Base-by-base conservation (phyloP, 129 eudicot genomes). In the Artemisia annua region DNA sequence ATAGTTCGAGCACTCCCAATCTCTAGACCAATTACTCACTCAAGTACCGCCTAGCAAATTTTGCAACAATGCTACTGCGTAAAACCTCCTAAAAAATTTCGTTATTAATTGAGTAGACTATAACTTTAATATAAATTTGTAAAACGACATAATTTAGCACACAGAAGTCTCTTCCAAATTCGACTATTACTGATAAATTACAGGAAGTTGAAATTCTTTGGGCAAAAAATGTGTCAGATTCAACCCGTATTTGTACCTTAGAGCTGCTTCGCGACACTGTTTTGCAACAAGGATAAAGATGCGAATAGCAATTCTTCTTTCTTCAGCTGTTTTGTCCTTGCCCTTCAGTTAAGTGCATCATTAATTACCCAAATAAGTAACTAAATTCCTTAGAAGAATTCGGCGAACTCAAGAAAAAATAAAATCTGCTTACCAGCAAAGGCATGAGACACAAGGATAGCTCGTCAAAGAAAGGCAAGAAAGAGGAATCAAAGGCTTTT, bases 201-300 rank as follows among this genome's bases (percentile, higher is more conserved):
- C 39, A 32, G 39, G 39, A 32, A 32, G 39, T 32, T 3, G 39
- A 32, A 32, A 32, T 32, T 32, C 0, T 32, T 4, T 32, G 39
- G 39, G 39, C 39, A 32, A 3, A 32, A 32, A 3, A 32, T 32
- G 7, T 32, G 39, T 32, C 39, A 3, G 28, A 3, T 26, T 51
- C 56, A 51, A 43, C 18, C 7, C 28, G 58, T 10, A 51, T 12
- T 50, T 84, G 59, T 82, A 93, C 98, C 85, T 93, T 14, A 89
- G 78, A 78, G 98, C 98, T 61, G 96, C 80, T 87, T 87, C 98
- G 74, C 86, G 97, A 69, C 98, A 93, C 74, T 93, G 98, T 76
- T 93, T 97, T 5, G 92, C 98, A 67, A 93, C 95, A 75, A 87
- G 92, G 79, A 89, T 96, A 82, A 93, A 93, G 12, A 93, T 93